Evolutionary conservation across 2,329 filamentous ascomycete genomes (phyloP).

Genomic region (Xylariaceae sp.): DNA sequence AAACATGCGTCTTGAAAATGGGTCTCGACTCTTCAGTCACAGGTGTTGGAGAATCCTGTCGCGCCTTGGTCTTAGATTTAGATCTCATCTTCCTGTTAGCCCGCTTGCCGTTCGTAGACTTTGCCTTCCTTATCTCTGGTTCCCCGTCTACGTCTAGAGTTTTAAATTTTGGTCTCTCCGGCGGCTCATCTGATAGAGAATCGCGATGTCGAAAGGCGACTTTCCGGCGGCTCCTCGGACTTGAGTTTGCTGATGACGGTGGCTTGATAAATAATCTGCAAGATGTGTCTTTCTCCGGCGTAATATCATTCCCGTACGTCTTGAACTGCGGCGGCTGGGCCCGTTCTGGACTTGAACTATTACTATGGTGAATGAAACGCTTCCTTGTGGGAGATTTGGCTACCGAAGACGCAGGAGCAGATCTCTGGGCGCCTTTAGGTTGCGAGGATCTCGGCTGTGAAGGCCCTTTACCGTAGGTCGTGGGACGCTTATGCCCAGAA

Average conservation of each 20-base stretch:
- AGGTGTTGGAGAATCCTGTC: constrained; percentile 7
- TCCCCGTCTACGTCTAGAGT: constrained; percentile 6
- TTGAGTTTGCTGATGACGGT: constrained; percentile 6
- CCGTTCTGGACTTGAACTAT: constrained; percentile 9
- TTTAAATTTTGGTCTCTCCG: constrained; percentile 10
- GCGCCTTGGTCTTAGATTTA: constrained; percentile 7
- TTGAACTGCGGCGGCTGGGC: constrained; percentile 8
- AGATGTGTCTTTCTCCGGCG: constrained; percentile 13
- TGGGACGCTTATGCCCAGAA: constrained; percentile 6
- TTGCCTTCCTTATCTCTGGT: not conserved
- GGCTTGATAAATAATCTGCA: constrained; percentile 17
- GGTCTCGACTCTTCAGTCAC: constrained; percentile 18
- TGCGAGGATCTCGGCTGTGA: constrained; percentile 20
- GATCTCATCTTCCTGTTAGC: constrained; percentile 1
- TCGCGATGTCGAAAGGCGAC: not conserved
- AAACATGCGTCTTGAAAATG: constrained; percentile 30
- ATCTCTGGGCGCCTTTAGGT: constrained; percentile 17
- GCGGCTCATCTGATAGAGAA: constrained; percentile 9
- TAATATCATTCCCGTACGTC: constrained; percentile 3
- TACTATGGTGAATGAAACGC: constrained; percentile 1
- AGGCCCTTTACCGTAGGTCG: constrained; percentile 15
- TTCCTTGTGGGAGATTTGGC: constrained; percentile 1
- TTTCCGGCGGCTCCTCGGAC: constrained; percentile 4
- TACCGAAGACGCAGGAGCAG: constrained; percentile 16
- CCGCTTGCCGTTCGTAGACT: not conserved